These are phyloP conservation scores for Cucurbitaria berberidis DNA, from an alignment of 2,329 filamentous ascomycete genomes.

Conservation along the genomic window DNA sequence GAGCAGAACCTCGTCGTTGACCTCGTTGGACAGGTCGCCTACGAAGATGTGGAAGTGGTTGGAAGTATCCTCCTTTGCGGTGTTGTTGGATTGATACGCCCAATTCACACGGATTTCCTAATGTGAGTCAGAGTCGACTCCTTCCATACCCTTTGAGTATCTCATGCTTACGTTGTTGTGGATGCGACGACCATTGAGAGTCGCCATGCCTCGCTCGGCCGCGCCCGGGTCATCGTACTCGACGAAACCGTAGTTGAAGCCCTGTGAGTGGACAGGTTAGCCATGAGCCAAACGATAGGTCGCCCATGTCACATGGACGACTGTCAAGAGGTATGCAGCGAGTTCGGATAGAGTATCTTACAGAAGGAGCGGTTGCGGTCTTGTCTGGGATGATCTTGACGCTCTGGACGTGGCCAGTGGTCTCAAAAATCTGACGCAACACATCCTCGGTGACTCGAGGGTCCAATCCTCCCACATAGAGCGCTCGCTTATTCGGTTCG, in stretches of 20 bases:
- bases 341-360: constrained; percentile 20
- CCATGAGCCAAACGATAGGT: constrained; percentile 11
- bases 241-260: constrained; percentile 98
- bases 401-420: constrained; percentile 95
- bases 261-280: constrained; percentile 58
- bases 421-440: constrained; percentile 97
- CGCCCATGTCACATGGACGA: too few species aligned
- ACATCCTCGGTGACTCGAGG: constrained; percentile 96
- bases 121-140: constrained; percentile 29
- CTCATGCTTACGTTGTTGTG: constrained; percentile 82
- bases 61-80: constrained; percentile 95
- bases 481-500: constrained; percentile 96
- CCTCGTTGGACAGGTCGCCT: constrained; percentile 95
- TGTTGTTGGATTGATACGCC: constrained; percentile 96
- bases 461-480: constrained; percentile 95
- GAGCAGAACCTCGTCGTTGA: constrained; percentile 92
- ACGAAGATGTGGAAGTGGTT: constrained; percentile 99
- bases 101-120: constrained; percentile 99
- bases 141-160: constrained; percentile 17
- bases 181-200: constrained; percentile 91
- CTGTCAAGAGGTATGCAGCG: constrained; percentile 17
- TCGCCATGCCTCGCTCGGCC: constrained; percentile 96
- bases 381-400: constrained; percentile 99
- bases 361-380: constrained; percentile 73
- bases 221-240: constrained; percentile 98